Base-by-base conservation (phyloP, 805 yeast species). In the Suhomyces sp. region DNA sequence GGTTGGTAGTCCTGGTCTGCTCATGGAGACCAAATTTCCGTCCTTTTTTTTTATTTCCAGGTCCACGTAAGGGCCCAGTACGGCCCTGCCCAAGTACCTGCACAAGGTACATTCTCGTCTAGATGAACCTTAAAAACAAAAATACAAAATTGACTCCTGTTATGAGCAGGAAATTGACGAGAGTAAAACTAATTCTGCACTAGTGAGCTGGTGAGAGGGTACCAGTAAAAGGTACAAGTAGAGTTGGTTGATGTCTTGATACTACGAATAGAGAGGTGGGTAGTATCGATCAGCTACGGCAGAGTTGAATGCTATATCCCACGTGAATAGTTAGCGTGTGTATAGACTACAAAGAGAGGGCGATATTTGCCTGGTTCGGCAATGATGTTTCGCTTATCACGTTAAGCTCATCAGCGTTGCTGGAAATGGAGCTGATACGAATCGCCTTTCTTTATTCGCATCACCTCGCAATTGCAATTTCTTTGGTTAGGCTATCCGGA, bases 81-180 rank as follows among this genome's bases (percentile, higher is more conserved):
- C 41, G 41, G 41, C 22, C 41, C 22, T 37, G 41, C 41, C 41
- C 41, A 37, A 37, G 44, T 41, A 41, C 44, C 44, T 41, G 44
- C 29, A 41, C 44, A 41, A 41, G 44, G 44, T 13, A 41, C 44
- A 41, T 41, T 41, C 44, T 22, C 29, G 44, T 41, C 44, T 22
- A 41, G 29, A 41, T 22, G 44, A 21, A 22, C 44, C 44, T 41
- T 41, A 41, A n/a, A n/a, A n/a, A 41, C 44, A n/a, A 41, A 37
- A 37, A 37, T n/a, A 37, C 20, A 19, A 37, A 15, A 37, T 9
- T 10, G 13, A 17, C 7, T 4, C 22, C 20, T 13, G 41, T 37
- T 37, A 37, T 37, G 41, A 37, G n/a, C 17, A 7, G 22, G 12
- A n/a, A 37, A 37, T 37, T 19, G 41, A 37, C 41, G 41, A 37